These are phyloP conservation scores for Euphorbia celastroides DNA, from an alignment of 441 rosid species.

Conservation along the genomic window DNA sequence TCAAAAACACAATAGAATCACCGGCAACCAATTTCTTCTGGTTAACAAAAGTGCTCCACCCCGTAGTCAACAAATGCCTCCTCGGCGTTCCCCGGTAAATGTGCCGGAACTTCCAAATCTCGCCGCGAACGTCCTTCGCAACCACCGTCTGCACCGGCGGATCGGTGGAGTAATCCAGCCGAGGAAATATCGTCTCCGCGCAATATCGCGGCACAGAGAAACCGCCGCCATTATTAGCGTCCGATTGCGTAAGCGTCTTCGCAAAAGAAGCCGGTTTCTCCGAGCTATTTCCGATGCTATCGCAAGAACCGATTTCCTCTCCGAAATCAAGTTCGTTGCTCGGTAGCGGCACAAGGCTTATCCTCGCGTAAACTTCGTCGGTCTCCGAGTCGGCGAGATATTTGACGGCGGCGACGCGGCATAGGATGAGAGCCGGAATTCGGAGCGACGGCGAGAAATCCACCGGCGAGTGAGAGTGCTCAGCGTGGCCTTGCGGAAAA, in stretches of 20 bases:
- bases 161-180: slow-evolving; percentile 72
- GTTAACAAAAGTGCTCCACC: slow-evolving; percentile 96
- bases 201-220: slow-evolving; percentile 98
- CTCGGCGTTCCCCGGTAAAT: slow-evolving; percentile 96
- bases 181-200: slow-evolving; percentile 93
- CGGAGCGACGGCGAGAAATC: slow-evolving; percentile 37
- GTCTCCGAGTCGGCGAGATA: slow-evolving; percentile 75
- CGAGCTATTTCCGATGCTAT: slow-evolving; percentile 17
- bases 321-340: slow-evolving; percentile 11
- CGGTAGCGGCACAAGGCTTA: slow-evolving; percentile 46
- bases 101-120: slow-evolving; percentile 91
- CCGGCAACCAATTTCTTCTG: slow-evolving; percentile 99
- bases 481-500: slow-evolving; percentile 97
- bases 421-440: slow-evolving; percentile 50
- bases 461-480: slow-evolving; percentile 58
- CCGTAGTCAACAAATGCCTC: slow-evolving; percentile 90
- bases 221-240: slow-evolving; percentile 99
- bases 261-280: slow-evolving; percentile 84
- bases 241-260: slow-evolving; percentile 91
- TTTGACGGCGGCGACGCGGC: slow-evolving; percentile 60
- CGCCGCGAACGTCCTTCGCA: slow-evolving; percentile 92
- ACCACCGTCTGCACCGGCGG: slow-evolving; percentile 93
- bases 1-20: slow-evolving; percentile 84
- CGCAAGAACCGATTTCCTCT: slow-evolving; percentile 31
- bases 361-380: slow-evolving; percentile 82